These are phyloP conservation scores for Penstemon newberryi DNA, from an alignment of 257 asterid species.

Conservation along the genomic window DNA sequence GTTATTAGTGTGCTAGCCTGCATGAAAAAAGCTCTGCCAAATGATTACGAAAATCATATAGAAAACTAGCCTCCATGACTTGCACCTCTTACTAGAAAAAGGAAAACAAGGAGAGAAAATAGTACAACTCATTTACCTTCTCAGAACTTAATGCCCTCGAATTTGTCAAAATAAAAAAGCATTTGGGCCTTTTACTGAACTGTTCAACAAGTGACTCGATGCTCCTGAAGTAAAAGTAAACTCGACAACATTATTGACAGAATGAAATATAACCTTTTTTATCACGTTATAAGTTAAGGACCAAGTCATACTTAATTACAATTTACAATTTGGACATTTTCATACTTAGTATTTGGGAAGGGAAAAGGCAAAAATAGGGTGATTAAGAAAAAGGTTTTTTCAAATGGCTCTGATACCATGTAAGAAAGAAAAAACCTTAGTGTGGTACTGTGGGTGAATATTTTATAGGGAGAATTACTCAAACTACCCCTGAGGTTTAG, in stretches of 20 bases:
- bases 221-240: conserved; percentile 61
- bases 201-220: conserved; percentile 72
- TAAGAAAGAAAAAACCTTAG: too few species aligned
- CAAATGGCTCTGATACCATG: too few species aligned
- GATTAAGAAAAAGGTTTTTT: too few species aligned
- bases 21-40: conserved; percentile 24
- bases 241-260: conserved; percentile 21
- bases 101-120: conserved; percentile 18
- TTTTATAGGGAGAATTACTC: too few species aligned
- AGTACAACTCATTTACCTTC: conserved; percentile 49
- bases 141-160: conserved; percentile 79
- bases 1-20: conserved; percentile 76
- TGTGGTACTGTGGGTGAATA: too few species aligned
- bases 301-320: too few species aligned
- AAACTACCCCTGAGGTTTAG: too few species aligned
- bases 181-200: conserved; percentile 65
- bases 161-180: conserved; percentile 96
- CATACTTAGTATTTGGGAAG: too few species aligned
- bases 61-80: conserved; percentile 18
- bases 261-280: conserved; percentile 5
- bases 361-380: too few species aligned
- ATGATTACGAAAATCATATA: conserved; percentile 12
- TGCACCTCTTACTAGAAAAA: conserved; percentile 13
- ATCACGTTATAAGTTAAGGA: conserved; percentile 8
- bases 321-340: too few species aligned